A percentile compares a stretch with the other conserved stretches of the same genome.
Evolutionary conservation across 1,139 yeast species (phyloP).

Genomic region (Arxiozyma telluris): DNA sequence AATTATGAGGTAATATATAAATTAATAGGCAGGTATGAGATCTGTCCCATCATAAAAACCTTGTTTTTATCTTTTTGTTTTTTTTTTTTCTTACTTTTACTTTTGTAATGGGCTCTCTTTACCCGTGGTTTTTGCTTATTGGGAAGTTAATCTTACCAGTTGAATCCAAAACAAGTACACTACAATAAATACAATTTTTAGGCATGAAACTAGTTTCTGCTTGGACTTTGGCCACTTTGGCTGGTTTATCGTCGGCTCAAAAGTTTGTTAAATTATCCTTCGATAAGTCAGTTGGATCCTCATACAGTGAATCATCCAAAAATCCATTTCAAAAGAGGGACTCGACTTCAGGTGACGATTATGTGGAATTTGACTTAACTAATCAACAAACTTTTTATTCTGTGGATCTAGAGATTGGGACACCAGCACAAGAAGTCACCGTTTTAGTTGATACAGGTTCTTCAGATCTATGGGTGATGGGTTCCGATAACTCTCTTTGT

Average conservation of each 20-base stretch:
- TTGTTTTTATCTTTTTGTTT: no score
- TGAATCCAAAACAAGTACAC: background rate
- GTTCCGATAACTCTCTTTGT: constrained; percentile 21
- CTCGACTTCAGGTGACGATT: constrained; percentile 7
- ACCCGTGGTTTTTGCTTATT: no score
- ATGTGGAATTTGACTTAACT: constrained; percentile 15
- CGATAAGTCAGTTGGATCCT: constrained; percentile 8
- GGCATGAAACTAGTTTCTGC: background rate
- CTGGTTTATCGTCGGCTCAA: constrained; percentile 1
- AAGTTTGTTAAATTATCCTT: constrained; percentile 8
- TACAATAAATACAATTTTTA: background rate
- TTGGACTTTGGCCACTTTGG: background rate
- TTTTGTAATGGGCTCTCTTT: no score
- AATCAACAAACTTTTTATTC: constrained; percentile 25
- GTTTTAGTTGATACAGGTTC: constrained; percentile 66
- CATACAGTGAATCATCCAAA: constrained; percentile 1
- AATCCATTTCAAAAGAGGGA: constrained; percentile 10
- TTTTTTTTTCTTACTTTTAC: no score
- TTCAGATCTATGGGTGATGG: constrained; percentile 58
- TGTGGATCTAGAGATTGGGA: constrained; percentile 38
- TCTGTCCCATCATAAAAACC: no score
- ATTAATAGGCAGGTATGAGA: background rate
- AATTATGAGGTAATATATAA: no score
- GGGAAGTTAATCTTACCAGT: no score
- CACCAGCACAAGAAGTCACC: constrained; percentile 42